A percentile compares a stretch with the other conserved stretches of the same genome.
Evolutionary conservation across 2,329 filamentous ascomycete genomes (phyloP).

Genomic region (Sclerotinia nivalis): DNA sequence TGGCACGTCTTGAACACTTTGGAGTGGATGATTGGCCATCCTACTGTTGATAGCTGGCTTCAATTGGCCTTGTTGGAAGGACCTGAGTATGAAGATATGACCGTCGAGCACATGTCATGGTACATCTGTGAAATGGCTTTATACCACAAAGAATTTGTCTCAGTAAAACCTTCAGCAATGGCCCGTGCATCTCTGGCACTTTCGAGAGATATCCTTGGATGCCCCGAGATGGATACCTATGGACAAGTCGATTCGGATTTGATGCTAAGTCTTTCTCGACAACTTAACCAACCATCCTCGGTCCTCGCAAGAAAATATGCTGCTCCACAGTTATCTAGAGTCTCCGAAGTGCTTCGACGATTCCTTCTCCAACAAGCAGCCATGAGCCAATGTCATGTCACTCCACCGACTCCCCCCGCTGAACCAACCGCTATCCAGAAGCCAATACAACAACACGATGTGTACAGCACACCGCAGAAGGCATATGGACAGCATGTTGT

Average conservation of each 20-base stretch:
- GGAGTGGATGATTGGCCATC: constrained; percentile 94
- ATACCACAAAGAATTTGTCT: constrained; percentile 96
- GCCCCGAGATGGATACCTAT: constrained; percentile 72
- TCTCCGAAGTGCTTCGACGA: constrained; percentile 63
- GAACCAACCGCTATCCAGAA: constrained; percentile 52
- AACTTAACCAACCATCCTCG: constrained; percentile 65
- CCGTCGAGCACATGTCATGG: constrained; percentile 90
- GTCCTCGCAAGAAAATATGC: constrained; percentile 69
- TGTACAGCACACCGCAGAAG: constrained; percentile 78
- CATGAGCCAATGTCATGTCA: constrained; percentile 54
- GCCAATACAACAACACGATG: constrained; percentile 46
- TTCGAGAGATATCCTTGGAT: constrained; percentile 80
- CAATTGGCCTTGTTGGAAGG: constrained; percentile 80
- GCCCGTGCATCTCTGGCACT: constrained; percentile 84
- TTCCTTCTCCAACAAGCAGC: constrained; percentile 66
- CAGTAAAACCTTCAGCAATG: constrained; percentile 86
- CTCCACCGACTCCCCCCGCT: constrained; percentile 61
- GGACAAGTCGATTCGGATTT: constrained; percentile 70
- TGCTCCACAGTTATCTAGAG: constrained; percentile 63
- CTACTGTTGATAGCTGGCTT: constrained; percentile 91
- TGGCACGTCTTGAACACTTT: constrained; percentile 98
- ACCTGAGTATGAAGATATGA: constrained; percentile 69
- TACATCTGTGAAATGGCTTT: constrained; percentile 95
- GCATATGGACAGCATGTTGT: constrained; percentile 61
- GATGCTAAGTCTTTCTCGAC: constrained; percentile 53